phyloP scores from a whole-genome alignment of 1,139 yeast species.

The Hansenula anomala region DNA sequence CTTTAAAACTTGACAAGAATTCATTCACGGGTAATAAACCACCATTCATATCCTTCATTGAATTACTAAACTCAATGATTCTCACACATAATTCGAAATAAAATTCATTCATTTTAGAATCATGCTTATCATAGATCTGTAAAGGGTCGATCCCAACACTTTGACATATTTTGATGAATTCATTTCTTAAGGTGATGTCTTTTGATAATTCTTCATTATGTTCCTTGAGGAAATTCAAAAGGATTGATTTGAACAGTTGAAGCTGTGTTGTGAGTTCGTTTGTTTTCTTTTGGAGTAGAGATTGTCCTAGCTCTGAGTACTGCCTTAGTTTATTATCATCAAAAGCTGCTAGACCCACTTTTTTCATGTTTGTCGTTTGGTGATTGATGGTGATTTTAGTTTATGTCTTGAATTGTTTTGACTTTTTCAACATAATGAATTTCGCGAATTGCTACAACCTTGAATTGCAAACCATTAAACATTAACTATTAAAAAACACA shows the following conservation, averaged over 20 bases:
- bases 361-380: slow-evolving; percentile 9
- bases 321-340: slow-evolving; percentile 10
- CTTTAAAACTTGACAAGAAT: slow-evolving; percentile 9
- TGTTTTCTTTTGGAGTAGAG: slow-evolving; percentile 12
- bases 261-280: slow-evolving; percentile 16
- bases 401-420: background rate
- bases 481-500: background rate
- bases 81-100: slow-evolving; percentile 17
- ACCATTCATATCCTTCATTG: slow-evolving; percentile 16
- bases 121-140: slow-evolving; percentile 12
- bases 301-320: slow-evolving; percentile 15
- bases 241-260: slow-evolving; percentile 17
- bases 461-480: background rate
- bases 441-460: no score
- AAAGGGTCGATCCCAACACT: slow-evolving; percentile 20
- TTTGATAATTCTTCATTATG: slow-evolving; percentile 14
- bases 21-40: slow-evolving; percentile 17
- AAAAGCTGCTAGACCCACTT: slow-evolving; percentile 17
- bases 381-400: background rate
- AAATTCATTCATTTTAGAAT: slow-evolving; percentile 17
- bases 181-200: slow-evolving; percentile 11
- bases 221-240: slow-evolving; percentile 17
- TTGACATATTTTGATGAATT: slow-evolving; percentile 15
- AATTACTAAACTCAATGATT: slow-evolving; percentile 16
- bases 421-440: no score